Base-by-base conservation (phyloP, 225 moss, liverwort and hornwort species). In the Thuidium tamariscinum region DNA sequence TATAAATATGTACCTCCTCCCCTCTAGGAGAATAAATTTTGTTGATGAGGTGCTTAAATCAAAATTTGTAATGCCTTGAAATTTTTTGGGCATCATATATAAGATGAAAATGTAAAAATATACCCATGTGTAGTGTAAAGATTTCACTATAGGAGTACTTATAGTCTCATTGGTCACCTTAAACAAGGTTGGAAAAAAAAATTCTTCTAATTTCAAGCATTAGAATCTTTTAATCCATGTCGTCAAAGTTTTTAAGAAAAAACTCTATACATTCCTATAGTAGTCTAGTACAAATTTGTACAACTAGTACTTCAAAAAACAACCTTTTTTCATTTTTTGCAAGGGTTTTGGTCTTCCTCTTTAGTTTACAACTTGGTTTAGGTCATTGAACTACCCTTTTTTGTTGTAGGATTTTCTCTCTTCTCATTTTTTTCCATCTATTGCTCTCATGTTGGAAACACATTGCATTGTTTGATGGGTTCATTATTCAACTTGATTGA, bases 1-100 rank as follows among this genome's bases (percentile, higher is more conserved):
- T 10, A 1, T n/a, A 16, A 65, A n/a, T 3, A n/a, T 63, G 17
- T 29, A 16, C 4, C 32, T 2, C 8, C 2, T 63, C 9, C 1
- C 1, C 9, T n/a, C n/a, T n/a, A n/a, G n/a, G n/a, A n/a, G n/a
- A 13, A 9, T 3, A 32, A 17, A 17, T 32, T 32, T 34, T 30
- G 32, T 63, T 19, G 9, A 5, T n/a, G 1, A 10, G 2, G 0
- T n/a, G 2, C 5, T 3, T 10, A 3, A n/a, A 19, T n/a, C 17
- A 64, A 34, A 63, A 64, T 9, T 64, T n/a, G 9, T 63, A 1
- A 4, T 34, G 5, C 2, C 18, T 23, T 23, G 9, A 51, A 57
- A 57, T 0, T 57, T 57, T 57, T 57, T 0, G 9, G 5, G 8
- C 32, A 63, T 10, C 14, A 10, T 51, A 66, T 19, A 11, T 9